phyloP scores from a whole-genome alignment of 805 yeast genomes.

The Brettanomyces anomalus region DNA sequence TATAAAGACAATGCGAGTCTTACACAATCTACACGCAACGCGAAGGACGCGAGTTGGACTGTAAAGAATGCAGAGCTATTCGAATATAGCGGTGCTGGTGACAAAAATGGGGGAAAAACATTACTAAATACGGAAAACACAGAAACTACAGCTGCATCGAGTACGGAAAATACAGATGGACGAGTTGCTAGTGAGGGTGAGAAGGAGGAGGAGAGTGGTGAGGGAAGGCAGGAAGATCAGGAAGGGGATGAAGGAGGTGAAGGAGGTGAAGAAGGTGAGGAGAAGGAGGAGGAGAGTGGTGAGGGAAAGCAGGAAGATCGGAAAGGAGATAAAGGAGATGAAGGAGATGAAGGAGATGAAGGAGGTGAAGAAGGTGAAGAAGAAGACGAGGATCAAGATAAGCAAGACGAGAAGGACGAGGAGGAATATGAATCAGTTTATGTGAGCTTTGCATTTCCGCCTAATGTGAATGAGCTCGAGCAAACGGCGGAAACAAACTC shows the following conservation, averaged over 20 bases:
- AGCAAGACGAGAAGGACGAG: conserved; percentile 6
- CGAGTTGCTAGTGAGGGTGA: too few relatives aligned
- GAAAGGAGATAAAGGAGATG: conserved; percentile 2
- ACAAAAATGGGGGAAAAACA: neutral
- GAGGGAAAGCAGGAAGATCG: neutral
- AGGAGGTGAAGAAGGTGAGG: too few relatives aligned
- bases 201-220: too few relatives aligned
- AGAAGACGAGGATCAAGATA: conserved; percentile 6
- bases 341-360: conserved; percentile 6
- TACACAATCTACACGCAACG: too few relatives aligned
- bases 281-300: neutral
- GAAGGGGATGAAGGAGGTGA: neutral
- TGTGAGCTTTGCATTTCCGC: conserved; percentile 45
- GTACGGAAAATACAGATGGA: too few relatives aligned
- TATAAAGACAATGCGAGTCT: conserved; percentile 1
- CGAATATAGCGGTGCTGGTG: too few relatives aligned
- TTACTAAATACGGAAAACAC: neutral
- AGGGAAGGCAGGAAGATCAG: neutral
- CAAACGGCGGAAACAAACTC: neutral
- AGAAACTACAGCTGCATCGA: too few relatives aligned
- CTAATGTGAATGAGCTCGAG: conserved; percentile 11
- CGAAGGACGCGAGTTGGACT: too few relatives aligned
- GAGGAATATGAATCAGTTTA: conserved; percentile 39
- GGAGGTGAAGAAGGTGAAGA: conserved; percentile 3
- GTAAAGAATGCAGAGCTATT: too few relatives aligned